Conservation (phyloP, 305 asterid genomes). For the Fraxinus ornus region DNA sequence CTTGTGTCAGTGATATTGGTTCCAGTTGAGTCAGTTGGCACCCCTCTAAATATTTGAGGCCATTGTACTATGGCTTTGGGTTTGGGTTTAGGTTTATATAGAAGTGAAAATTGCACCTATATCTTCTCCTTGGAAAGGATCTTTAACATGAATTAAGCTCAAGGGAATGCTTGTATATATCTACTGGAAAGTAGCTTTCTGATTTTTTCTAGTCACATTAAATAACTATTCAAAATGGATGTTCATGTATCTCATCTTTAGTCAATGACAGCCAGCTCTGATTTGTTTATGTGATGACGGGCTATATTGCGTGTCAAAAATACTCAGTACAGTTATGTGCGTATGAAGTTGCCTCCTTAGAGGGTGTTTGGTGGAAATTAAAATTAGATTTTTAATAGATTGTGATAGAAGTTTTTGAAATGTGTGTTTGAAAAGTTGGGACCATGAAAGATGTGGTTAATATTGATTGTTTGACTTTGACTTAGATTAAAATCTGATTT, state of each 20-base stretch:
- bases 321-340: neutral
- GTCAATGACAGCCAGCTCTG: neutral
- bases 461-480: too few species aligned
- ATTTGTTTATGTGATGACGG: neutral
- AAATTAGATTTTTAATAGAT: too few species aligned
- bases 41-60: neutral
- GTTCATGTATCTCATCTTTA: neutral
- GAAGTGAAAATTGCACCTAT: neutral
- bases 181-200: neutral
- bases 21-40: neutral
- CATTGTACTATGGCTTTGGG: neutral
- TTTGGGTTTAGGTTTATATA: neutral
- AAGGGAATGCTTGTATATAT: neutral
- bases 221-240: neutral
- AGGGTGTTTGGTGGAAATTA: too few species aligned
- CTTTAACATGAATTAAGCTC: neutral
- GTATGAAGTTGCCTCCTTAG: neutral
- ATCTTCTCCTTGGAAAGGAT: neutral
- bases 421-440: too few species aligned
- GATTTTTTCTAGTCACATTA: neutral
- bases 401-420: too few species aligned
- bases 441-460: too few species aligned
- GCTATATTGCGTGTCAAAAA: neutral
- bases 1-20: neutral
- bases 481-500: too few species aligned